Evolutionary conservation across 2,329 filamentous ascomycete genomes (phyloP), one percentile per base, ranked within the genome.

Genomic region (Trichoderma lentiforme): DNA sequence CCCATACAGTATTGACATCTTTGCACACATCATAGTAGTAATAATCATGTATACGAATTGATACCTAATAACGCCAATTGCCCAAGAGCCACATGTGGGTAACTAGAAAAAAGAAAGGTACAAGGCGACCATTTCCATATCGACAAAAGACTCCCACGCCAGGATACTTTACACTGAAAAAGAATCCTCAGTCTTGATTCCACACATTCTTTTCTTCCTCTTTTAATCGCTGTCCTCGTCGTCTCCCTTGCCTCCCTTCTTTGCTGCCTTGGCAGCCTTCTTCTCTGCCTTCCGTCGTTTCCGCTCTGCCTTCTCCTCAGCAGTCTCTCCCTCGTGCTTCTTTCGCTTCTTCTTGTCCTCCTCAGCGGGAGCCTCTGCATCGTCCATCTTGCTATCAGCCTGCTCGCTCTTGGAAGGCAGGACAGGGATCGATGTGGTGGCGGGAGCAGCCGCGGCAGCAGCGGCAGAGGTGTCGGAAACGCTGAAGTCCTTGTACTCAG

Each of bases 401-500:
- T 84, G 83, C 71, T 82, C 76, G 43, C 78, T 75, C 74, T 82
- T 82, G 60, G 80, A 79, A 67, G 81, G 79, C 30, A 62, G 21
- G 68, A 64, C 60, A 12, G 58, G 58, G 47, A 82, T 81, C 24
- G 81, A 76, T 60, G 56, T 68, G 15, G 79, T 77, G 70, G 83
- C 81, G 71, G 71, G 53, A 60, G 86, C 81, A 43, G 85, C 83
- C 0, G 85, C 82, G 7, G 82, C 80, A 8, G 83, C 80, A 14
- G 85, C 82, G 24, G 83, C 81, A 60, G 81, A 83, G 62, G 83
- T 83, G 67, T 84, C 82, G 18, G 87, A 85, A 53, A 88, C 87
- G 79, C 88, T 91, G 85, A 91, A 97, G 85, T 98, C 96, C 84
- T 94, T 95, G 88, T 99, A 99, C 76, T 93, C 92, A 47, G 89